phyloP scores from a whole-genome alignment of 148 eudicot species.

The Camellia sinensis region DNA sequence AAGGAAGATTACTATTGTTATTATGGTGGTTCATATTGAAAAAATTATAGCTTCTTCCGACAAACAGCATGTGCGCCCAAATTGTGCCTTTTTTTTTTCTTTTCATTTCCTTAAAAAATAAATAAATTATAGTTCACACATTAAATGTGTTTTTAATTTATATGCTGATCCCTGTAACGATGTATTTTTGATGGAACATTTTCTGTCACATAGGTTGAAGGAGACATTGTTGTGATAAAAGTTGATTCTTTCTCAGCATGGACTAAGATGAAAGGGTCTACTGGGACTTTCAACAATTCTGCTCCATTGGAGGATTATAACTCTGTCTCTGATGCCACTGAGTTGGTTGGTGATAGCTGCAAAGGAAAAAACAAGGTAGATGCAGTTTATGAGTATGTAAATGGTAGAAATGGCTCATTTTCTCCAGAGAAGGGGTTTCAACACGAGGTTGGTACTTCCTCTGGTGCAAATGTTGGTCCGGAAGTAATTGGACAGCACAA shows the following conservation, averaged over 20 bases:
- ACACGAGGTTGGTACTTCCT: conserved; percentile 16
- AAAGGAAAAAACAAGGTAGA: conserved; percentile 55
- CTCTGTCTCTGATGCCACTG: conserved; percentile 24
- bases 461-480: conserved; percentile 20
- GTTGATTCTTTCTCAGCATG: conserved; percentile 66
- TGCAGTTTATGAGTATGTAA: conserved; percentile 7
- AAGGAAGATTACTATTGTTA: not conserved
- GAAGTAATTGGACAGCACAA: conserved; percentile 20
- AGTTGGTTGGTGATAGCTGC: conserved; percentile 19
- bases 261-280: conserved; percentile 81
- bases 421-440: conserved; percentile 18
- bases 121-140: no score
- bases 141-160: not conserved
- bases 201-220: conserved; percentile 62
- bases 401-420: conserved; percentile 15
- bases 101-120: not conserved
- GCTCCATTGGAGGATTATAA: conserved; percentile 27
- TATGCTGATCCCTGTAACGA: not conserved
- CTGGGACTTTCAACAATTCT: conserved; percentile 34
- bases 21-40: not conserved
- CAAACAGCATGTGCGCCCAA: not conserved
- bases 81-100: not conserved
- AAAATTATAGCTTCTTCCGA: not conserved
- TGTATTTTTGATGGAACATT: not conserved
- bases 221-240: conserved; percentile 75